phyloP scores from a whole-genome alignment of 441 rosid genomes.

The Corymbia citriodora region DNA sequence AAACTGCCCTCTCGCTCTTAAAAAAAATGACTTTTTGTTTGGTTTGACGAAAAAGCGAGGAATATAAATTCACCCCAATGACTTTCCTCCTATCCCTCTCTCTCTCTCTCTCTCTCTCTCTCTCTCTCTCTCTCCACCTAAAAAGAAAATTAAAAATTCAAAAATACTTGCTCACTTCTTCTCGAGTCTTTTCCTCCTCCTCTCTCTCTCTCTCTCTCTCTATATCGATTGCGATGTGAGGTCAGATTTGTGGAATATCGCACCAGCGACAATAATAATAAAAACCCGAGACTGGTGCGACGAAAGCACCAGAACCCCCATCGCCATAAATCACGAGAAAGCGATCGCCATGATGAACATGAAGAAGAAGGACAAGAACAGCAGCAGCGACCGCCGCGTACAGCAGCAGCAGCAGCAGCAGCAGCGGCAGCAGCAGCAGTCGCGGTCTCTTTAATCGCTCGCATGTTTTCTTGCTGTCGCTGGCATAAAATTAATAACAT shows the following conservation, averaged over 20 bases:
- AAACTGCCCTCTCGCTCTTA: background rate
- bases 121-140: background rate
- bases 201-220: background rate
- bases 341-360: background rate
- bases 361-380: background rate
- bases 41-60: constrained; percentile 8
- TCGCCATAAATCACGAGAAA: background rate
- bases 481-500: background rate
- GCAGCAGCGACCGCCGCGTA: background rate
- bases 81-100: background rate
- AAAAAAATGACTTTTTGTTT: background rate
- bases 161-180: background rate
- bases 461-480: constrained; percentile 3
- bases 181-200: background rate
- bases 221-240: constrained; percentile 40
- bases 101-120: constrained; percentile 1
- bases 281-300: background rate
- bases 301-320: background rate
- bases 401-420: background rate
- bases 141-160: background rate
- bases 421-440: background rate
- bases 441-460: background rate
- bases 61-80: constrained; percentile 1
- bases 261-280: background rate
- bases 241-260: constrained; percentile 28